phyloP scores from a whole-genome alignment of 192 early-diverging fungal genomes.

The Backusella sp. region DNA sequence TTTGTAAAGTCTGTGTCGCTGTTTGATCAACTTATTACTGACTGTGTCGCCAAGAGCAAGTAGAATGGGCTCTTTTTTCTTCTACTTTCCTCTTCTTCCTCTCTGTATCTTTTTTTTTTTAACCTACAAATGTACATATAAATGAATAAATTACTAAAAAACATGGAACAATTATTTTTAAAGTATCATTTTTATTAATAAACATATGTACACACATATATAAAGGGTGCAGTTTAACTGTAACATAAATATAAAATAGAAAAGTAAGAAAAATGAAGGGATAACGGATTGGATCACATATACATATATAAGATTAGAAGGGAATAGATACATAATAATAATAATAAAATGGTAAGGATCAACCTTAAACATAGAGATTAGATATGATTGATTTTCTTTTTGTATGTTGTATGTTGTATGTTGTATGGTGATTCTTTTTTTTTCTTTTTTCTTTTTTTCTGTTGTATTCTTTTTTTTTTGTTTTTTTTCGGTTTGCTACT shows the following conservation, averaged over 20 bases:
- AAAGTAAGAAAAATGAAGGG: not conserved
- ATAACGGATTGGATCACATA: not conserved
- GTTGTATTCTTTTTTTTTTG: not conserved
- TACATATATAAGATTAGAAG: not conserved
- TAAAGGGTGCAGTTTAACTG: not conserved
- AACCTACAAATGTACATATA: not conserved
- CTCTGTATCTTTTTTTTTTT: not conserved
- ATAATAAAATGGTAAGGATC: not conserved
- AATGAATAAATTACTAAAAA: not conserved
- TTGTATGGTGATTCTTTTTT: not conserved
- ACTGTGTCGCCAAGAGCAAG: not conserved
- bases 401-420: not conserved
- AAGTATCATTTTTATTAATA: not conserved
- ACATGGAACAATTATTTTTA: not conserved
- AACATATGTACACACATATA: not conserved
- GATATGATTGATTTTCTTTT: not conserved
- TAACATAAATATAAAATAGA: not conserved
- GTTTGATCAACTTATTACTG: not conserved
- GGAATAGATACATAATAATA: not conserved
- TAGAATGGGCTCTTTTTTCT: not conserved
- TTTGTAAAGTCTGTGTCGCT: not conserved
- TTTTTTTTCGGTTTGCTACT: not conserved
- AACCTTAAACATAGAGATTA: conserved; percentile 8
- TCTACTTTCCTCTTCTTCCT: too few relatives aligned
- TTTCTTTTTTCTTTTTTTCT: too few relatives aligned